Conservation (phyloP, 192 early-diverging fungal species). For the Coemansia sp. region DNA sequence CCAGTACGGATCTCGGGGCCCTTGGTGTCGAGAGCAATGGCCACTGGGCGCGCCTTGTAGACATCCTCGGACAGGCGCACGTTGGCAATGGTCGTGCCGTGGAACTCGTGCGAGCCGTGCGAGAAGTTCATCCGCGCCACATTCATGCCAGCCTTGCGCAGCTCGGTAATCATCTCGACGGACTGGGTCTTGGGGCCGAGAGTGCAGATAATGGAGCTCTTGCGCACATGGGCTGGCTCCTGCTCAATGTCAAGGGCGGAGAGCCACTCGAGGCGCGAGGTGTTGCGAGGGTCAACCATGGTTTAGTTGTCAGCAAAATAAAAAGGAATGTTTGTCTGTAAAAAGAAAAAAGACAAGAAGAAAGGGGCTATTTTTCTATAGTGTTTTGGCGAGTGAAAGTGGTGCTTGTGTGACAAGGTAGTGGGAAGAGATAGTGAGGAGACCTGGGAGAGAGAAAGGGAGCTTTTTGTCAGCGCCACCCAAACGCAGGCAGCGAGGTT, state of each 20-base stretch:
- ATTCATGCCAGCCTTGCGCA: conserved; percentile 76
- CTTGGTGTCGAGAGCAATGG: conserved; percentile 80
- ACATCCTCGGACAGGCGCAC: conserved; percentile 54
- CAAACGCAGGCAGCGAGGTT: too few species aligned
- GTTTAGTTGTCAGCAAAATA: not conserved
- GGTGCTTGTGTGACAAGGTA: too few species aligned
- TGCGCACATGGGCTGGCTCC: conserved; percentile 58
- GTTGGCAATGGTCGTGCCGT: conserved; percentile 69
- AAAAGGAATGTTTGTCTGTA: not conserved
- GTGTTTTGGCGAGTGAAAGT: too few species aligned
- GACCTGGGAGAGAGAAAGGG: too few species aligned
- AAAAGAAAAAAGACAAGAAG: conserved; percentile 2
- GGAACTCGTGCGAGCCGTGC: conserved; percentile 66
- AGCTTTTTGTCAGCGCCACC: too few species aligned
- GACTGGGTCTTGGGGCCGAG: conserved; percentile 75
- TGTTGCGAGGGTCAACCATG: conserved; percentile 52
- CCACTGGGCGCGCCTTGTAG: conserved; percentile 50
- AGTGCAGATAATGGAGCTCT: conserved; percentile 82
- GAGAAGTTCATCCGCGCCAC: conserved; percentile 79
- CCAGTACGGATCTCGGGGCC: conserved; percentile 87
- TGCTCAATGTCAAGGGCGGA: conserved; percentile 60
- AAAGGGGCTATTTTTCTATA: not conserved
- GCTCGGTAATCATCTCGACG: conserved; percentile 62
- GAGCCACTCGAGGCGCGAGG: conserved; percentile 71
- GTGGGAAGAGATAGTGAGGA: too few species aligned